Evolutionary conservation across 2,329 filamentous ascomycete species (phyloP).

Genomic region (Fonsecaea erecta): DNA sequence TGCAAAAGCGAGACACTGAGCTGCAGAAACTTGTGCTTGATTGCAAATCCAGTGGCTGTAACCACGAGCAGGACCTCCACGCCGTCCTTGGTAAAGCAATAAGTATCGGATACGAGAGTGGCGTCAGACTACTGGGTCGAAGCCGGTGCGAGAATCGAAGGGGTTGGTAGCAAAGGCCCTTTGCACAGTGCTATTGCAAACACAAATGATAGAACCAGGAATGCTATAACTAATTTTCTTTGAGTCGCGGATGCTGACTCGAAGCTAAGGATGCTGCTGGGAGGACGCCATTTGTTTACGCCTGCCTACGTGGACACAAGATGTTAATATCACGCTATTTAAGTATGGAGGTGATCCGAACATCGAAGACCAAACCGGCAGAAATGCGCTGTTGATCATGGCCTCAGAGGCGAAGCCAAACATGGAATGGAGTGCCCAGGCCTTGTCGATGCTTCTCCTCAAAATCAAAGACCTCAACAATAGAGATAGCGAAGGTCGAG

Average conservation of each 20-base stretch:
- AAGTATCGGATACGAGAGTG: slow-evolving; percentile 17
- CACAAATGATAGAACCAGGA: slow-evolving; percentile 43
- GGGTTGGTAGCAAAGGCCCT: slow-evolving; percentile 39
- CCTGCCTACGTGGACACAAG: slow-evolving; percentile 21
- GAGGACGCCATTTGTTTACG: slow-evolving; percentile 23
- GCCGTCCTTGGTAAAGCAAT: slow-evolving; percentile 19
- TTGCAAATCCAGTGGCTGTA: not conserved
- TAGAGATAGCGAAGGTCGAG: slow-evolving; percentile 53
- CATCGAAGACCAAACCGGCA: slow-evolving; percentile 19
- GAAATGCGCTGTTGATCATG: slow-evolving; percentile 46
- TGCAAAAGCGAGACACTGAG: slow-evolving; percentile 8
- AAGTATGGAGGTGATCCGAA: slow-evolving; percentile 20
- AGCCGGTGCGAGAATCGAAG: slow-evolving; percentile 47
- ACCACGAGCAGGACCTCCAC: slow-evolving; percentile 18
- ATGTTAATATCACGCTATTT: slow-evolving; percentile 22
- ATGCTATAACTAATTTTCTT: slow-evolving; percentile 42
- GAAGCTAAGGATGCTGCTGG: slow-evolving; percentile 38
- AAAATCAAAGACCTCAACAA: slow-evolving; percentile 50
- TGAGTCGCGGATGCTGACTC: slow-evolving; percentile 47
- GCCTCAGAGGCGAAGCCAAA: slow-evolving; percentile 49
- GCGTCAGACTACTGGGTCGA: slow-evolving; percentile 41
- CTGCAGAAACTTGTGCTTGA: slow-evolving; percentile 13
- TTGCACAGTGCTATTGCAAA: slow-evolving; percentile 47
- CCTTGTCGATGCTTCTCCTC: slow-evolving; percentile 48
- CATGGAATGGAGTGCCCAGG: slow-evolving; percentile 54